Conservation (phyloP, 495 filamentous ascomycete species). For the Delitschia confertaspora region DNA sequence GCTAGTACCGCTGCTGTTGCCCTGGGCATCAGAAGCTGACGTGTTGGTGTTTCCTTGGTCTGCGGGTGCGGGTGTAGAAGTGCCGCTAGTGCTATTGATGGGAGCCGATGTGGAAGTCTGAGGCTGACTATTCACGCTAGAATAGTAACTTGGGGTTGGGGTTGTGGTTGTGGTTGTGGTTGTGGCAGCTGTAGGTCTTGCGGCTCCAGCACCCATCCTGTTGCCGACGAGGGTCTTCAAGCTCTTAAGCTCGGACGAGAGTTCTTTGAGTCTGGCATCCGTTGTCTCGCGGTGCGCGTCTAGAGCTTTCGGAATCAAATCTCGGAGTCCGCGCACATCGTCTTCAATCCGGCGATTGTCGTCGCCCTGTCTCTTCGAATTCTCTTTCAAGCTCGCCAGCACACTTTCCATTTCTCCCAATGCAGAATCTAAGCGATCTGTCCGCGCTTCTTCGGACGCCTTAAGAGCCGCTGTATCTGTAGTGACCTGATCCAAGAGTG, state of each 20-base stretch:
- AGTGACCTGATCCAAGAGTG: conserved; percentile 79
- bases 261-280: conserved; percentile 71
- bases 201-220: conserved; percentile 51
- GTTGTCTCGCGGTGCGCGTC: conserved; percentile 75
- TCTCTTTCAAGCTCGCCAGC: conserved; percentile 67
- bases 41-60: conserved; percentile 5
- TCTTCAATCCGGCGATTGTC: conserved; percentile 78
- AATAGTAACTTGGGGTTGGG: conserved; percentile 32
- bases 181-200: conserved; percentile 21
- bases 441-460: conserved; percentile 71
- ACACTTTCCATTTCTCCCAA: conserved; percentile 77
- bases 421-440: conserved; percentile 72
- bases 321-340: conserved; percentile 72
- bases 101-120: conserved; percentile 1
- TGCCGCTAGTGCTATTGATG: conserved; percentile 8
- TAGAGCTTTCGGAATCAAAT: conserved; percentile 78
- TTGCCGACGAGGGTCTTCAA: conserved; percentile 81
- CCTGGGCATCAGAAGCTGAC: conserved; percentile 5
- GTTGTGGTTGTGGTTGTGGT: too few relatives aligned
- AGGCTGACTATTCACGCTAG: conserved; percentile 7
- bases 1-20: conserved; percentile 25
- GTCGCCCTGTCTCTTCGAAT: conserved; percentile 69
- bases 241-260: conserved; percentile 83
- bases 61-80: conserved; percentile 4
- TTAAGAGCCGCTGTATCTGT: conserved; percentile 86